Evolutionary conservation across 2,329 filamentous ascomycete species (phyloP).

Genomic region (Tolypocladium paradoxum): DNA sequence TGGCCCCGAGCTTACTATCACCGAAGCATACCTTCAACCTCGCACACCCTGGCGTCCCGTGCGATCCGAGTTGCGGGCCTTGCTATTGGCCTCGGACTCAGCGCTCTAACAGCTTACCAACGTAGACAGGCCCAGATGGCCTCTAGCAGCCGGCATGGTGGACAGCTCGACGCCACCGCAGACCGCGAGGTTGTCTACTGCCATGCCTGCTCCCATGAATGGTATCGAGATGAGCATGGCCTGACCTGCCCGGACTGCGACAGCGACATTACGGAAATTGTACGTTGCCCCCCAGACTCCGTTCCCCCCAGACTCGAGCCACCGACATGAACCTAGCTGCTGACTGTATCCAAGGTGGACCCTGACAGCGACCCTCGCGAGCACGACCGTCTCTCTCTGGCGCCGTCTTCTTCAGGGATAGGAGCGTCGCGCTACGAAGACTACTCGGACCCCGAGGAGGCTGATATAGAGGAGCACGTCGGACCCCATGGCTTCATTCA

Average conservation of each 20-base stretch:
- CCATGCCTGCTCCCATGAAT: constrained; percentile 70
- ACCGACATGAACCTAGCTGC: background rate
- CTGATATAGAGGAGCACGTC: constrained; percentile 45
- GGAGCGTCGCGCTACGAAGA: constrained; percentile 18
- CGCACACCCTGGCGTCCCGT: constrained; percentile 42
- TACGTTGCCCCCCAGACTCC: constrained; percentile 31
- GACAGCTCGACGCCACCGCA: constrained; percentile 37
- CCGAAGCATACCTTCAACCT: background rate
- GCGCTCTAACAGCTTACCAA: constrained; percentile 44
- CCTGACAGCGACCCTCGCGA: constrained; percentile 52
- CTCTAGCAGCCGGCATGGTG: constrained; percentile 13
- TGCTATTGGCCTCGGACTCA: constrained; percentile 46
- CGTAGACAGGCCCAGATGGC: constrained; percentile 33
- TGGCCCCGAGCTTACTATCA: background rate
- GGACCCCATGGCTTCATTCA: constrained; percentile 31
- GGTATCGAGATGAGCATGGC: constrained; percentile 60
- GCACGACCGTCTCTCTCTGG: constrained; percentile 15
- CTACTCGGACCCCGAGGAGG: constrained; percentile 48
- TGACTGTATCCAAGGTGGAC: constrained; percentile 28
- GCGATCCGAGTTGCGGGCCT: constrained; percentile 43
- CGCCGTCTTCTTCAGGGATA: constrained; percentile 19
- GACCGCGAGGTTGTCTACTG: constrained; percentile 72
- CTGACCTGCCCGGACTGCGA: constrained; percentile 68
- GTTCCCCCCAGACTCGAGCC: background rate
- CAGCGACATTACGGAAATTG: constrained; percentile 77